These are phyloP conservation scores for Cicer yamashitae DNA, from an alignment of 306 rosid genomes.

Conservation along the genomic window DNA sequence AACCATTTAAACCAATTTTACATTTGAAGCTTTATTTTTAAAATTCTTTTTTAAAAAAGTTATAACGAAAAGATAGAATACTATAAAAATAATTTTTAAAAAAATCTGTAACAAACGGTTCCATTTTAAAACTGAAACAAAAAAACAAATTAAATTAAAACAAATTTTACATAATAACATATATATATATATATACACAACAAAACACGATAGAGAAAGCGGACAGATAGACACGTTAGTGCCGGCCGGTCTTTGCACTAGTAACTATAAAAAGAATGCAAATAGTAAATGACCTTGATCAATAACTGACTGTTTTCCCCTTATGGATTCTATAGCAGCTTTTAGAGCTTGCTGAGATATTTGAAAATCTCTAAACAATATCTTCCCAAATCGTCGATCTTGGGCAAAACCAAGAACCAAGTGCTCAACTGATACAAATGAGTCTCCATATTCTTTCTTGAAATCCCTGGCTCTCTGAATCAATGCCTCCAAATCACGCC, in stretches of 20 bases:
- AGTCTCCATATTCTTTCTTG: constrained; percentile 92
- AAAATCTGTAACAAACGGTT: too few relatives aligned
- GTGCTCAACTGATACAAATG: constrained; percentile 96
- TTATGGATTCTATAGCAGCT: constrained; percentile 81
- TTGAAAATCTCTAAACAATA: constrained; percentile 81
- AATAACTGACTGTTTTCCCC: constrained; percentile 94
- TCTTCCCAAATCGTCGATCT: constrained; percentile 91
- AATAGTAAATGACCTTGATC: constrained; percentile 79
- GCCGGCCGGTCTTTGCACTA: neutral
- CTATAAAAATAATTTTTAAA: too few relatives aligned
- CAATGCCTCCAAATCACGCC: constrained; percentile 96
- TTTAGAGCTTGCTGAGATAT: constrained; percentile 70
- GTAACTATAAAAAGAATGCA: neutral
- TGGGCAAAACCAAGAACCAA: constrained; percentile 85
- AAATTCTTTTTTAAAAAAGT: too few relatives aligned
- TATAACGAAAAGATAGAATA: too few relatives aligned
- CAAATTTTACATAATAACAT: neutral
- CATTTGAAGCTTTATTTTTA: too few relatives aligned
- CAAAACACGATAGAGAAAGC: neutral
- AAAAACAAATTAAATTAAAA: neutral
- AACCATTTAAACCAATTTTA: too few relatives aligned
- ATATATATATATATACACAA: neutral
- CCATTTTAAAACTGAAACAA: neutral
- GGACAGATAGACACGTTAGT: neutral
- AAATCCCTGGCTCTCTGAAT: constrained; percentile 86